These are phyloP conservation scores for Phytopythium vexans DNA, from an alignment of 352 stramenopile genomes.

Conservation along the genomic window DNA sequence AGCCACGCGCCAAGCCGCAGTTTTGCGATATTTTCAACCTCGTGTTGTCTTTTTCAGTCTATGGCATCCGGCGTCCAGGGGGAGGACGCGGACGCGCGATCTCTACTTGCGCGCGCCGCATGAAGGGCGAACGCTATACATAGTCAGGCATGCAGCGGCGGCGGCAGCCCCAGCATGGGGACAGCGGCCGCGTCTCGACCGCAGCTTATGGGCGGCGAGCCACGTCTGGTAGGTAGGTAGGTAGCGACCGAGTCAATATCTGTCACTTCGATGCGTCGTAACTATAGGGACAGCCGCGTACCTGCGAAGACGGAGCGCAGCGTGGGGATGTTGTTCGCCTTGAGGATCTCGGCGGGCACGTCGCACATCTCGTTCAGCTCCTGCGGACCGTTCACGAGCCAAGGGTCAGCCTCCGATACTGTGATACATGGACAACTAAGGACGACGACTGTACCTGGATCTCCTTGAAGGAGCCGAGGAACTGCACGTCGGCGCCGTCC, in stretches of 20 bases:
- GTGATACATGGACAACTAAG: not conserved
- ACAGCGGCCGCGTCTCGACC: not conserved
- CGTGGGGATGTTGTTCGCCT: constrained; percentile 75
- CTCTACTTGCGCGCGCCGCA: no score
- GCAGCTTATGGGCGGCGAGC: constrained; percentile 4
- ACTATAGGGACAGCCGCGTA: constrained; percentile 13
- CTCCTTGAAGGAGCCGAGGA: constrained; percentile 79
- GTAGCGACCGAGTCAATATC: not conserved
- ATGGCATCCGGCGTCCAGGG: no score
- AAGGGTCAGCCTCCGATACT: not conserved
- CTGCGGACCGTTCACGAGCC: constrained; percentile 14
- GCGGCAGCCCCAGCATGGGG: no score
- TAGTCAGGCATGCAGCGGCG: no score
- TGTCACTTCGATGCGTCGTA: not conserved
- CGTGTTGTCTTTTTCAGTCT: no score
- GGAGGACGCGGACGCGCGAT: no score
- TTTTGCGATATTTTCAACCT: no score
- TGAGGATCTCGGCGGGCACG: constrained; percentile 66
- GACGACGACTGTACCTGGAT: constrained; percentile 48
- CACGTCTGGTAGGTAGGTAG: constrained; percentile 3
- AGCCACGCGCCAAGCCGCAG: no score
- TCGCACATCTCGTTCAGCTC: constrained; percentile 84
- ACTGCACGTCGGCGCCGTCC: constrained; percentile 39
- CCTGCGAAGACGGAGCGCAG: constrained; percentile 70
- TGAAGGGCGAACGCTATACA: no score